A percentile compares a stretch with the other conserved stretches of the same genome.
phyloP scores from a whole-genome alignment of 495 filamentous ascomycete genomes.

The Endocarpon pusillum region DNA sequence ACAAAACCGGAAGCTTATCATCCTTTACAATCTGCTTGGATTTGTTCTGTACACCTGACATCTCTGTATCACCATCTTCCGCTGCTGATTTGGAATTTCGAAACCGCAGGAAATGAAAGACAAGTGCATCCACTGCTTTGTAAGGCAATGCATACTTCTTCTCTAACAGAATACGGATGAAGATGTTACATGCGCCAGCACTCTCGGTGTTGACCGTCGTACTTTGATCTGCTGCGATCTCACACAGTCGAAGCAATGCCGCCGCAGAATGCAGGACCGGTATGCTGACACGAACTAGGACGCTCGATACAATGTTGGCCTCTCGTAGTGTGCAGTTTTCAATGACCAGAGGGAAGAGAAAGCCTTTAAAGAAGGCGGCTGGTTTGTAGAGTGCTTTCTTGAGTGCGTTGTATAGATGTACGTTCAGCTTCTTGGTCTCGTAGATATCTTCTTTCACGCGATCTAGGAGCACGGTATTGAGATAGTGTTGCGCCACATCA shows the following conservation, averaged over 20 bases:
- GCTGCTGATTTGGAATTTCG: conserved; percentile 33
- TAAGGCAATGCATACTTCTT: conserved; percentile 95
- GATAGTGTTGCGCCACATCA: conserved; percentile 56
- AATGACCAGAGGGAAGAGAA: conserved; percentile 75
- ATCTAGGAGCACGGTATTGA: conserved; percentile 66
- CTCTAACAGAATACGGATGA: conserved; percentile 81
- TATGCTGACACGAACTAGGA: conserved; percentile 61
- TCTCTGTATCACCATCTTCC: conserved; percentile 27
- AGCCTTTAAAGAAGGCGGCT: conserved; percentile 89
- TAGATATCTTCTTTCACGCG: conserved; percentile 76
- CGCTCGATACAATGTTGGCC: conserved; percentile 74
- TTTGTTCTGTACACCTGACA: conserved; percentile 14
- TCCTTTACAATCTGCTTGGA: conserved; percentile 27
- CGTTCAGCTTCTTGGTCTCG: conserved; percentile 81
- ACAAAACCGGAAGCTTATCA: conserved; percentile 58
- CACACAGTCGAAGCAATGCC: conserved; percentile 76
- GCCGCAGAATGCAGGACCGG: conserved; percentile 87
- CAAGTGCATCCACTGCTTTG: conserved; percentile 83
- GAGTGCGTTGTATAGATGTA: conserved; percentile 82
- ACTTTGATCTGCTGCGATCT: conserved; percentile 80
- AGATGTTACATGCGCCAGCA: conserved; percentile 73
- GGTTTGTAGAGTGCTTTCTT: conserved; percentile 94
- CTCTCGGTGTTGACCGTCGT: conserved; percentile 50
- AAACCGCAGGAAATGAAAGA: conserved; percentile 93
- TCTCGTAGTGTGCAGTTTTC: conserved; percentile 76